phyloP scores from a whole-genome alignment of 2,329 filamentous ascomycete genomes.

The Metarhizium rileyi region DNA sequence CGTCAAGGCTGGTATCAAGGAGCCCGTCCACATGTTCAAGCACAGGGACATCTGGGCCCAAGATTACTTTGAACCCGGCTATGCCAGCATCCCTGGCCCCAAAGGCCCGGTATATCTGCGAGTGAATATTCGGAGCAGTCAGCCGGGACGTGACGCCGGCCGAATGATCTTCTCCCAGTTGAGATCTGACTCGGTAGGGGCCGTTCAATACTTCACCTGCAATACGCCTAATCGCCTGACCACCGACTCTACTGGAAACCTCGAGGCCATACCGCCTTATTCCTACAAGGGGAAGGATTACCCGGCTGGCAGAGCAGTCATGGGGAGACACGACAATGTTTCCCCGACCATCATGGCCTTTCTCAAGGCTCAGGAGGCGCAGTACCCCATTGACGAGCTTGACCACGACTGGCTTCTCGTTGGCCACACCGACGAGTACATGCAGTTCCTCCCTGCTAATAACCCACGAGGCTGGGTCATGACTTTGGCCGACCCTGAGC shows the following conservation, averaged over 20 bases:
- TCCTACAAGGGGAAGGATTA: constrained; percentile 11
- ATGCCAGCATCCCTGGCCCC: constrained; percentile 27
- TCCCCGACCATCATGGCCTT: constrained; percentile 16
- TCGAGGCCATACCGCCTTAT: constrained; percentile 28
- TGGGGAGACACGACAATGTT: constrained; percentile 9
- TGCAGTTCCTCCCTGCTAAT: constrained; percentile 18
- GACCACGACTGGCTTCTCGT: constrained; percentile 19
- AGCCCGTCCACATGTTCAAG: constrained; percentile 15
- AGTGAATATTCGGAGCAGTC: not conserved
- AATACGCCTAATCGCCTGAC: not conserved
- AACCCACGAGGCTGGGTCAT: constrained; percentile 17
- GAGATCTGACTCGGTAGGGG: not conserved
- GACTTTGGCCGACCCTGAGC: constrained; percentile 14
- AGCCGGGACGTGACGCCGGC: not conserved
- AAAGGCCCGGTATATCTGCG: constrained; percentile 21
- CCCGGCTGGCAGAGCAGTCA: constrained; percentile 13
- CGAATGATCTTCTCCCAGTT: not conserved
- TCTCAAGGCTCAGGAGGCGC: constrained; percentile 23
- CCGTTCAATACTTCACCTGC: not conserved
- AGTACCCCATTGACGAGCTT: constrained; percentile 22
- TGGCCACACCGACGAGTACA: constrained; percentile 20
- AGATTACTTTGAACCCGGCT: constrained; percentile 29
- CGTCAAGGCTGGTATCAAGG: not conserved
- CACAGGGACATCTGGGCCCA: constrained; percentile 27
- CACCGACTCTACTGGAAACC: constrained; percentile 20